A percentile compares a stretch with the other conserved stretches of the same genome.
phyloP scores from a whole-genome alignment of 306 rosid genomes.

The Arachis stenosperma region DNA sequence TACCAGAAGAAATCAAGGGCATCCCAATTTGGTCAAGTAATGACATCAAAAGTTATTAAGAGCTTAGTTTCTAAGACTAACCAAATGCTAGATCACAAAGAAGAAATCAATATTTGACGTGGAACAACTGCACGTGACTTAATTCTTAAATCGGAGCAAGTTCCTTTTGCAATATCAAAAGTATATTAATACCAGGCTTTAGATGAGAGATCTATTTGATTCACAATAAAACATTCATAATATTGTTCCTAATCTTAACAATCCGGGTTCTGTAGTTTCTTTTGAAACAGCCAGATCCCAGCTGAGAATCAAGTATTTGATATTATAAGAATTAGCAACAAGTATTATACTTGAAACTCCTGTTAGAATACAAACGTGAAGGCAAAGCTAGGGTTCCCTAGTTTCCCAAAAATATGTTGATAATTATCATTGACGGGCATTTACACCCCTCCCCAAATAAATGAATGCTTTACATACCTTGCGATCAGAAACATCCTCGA shows the following conservation, averaged over 20 bases:
- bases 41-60: background rate
- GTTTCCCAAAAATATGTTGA: constrained; percentile 35
- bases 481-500: constrained; percentile 81
- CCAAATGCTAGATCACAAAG: constrained; percentile 2
- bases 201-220: background rate
- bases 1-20: background rate
- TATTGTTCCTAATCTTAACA: constrained; percentile 5
- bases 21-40: background rate
- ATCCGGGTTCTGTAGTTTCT: background rate
- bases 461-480: constrained; percentile 53
- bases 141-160: constrained; percentile 10
- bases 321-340: constrained; percentile 11
- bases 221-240: background rate
- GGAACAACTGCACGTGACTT: constrained; percentile 1
- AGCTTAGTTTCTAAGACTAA: constrained; percentile 22
- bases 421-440: background rate
- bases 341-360: constrained; percentile 28
- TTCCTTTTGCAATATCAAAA: constrained; percentile 12
- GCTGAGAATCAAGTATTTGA: constrained; percentile 7
- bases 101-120: constrained; percentile 17
- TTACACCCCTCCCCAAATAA: constrained; percentile 19
- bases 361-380: constrained; percentile 30
- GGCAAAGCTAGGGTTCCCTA: constrained; percentile 25
- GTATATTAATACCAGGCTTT: background rate
- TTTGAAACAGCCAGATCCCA: background rate